Conservation (phyloP, 176 grass and related monocot species). For the Musa troglodytarum region DNA sequence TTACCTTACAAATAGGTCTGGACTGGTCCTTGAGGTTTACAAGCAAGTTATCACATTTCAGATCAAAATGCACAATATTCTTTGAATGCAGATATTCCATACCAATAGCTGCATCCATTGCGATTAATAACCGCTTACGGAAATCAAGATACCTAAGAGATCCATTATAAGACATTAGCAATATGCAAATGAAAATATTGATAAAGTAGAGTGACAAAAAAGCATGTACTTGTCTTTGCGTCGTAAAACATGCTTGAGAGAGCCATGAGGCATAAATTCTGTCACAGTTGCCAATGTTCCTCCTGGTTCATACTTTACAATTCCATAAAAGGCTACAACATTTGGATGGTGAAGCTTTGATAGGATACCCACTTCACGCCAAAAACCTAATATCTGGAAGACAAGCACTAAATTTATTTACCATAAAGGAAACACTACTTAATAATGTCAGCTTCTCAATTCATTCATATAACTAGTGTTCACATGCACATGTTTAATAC, state of each 20-base stretch:
- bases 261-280: constrained; percentile 88
- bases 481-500: not conserved
- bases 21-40: constrained; percentile 83
- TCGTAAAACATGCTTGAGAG: constrained; percentile 67
- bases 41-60: constrained; percentile 96
- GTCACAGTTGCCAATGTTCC: constrained; percentile 76
- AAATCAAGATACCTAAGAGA: constrained; percentile 48
- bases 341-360: constrained; percentile 90
- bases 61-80: constrained; percentile 83
- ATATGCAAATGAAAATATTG: not conserved
- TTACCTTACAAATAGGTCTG: constrained; percentile 91
- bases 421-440: not conserved
- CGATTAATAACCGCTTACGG: constrained; percentile 54
- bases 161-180: not conserved
- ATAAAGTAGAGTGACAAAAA: not conserved
- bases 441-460: not conserved
- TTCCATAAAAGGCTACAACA: constrained; percentile 79
- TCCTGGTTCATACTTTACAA: constrained; percentile 67
- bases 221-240: constrained; percentile 46
- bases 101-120: constrained; percentile 92
- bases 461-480: constrained; percentile 5
- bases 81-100: constrained; percentile 96
- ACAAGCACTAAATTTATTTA: not conserved
- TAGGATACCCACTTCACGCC: constrained; percentile 75
- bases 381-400: constrained; percentile 59